Base-by-base conservation (phyloP, 306 rosid genomes). In the Macrotyloma uniflorum region DNA sequence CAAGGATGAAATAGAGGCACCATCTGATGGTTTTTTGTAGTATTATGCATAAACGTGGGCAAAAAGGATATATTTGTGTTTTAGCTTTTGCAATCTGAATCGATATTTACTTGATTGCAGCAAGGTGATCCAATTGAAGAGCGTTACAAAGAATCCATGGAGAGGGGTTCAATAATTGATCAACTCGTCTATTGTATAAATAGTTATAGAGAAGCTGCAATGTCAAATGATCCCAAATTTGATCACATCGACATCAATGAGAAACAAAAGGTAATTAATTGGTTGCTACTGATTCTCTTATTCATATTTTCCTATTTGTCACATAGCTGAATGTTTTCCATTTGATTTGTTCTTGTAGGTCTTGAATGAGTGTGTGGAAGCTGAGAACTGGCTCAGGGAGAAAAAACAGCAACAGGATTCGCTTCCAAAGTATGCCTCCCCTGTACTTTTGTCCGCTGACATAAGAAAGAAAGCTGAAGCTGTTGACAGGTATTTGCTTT, bases 71-170 rank as follows among this genome's bases (percentile, higher is more conserved):
- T 33, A 10, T 74, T 4, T 5, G 0, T 63, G 80, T 19, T 79
- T 64, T 75, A 15, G 65, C 14, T 75, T 67, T 80, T 67, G 51
- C 67, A 67, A 26, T 53, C 58, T 64, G 55, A 38, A 30, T 74
- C 33, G 51, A 32, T 23, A 36, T 71, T 5, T 68, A 20, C 73
- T 16, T 36, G 38, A 62, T 74, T 80, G 85, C 96, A 95, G 98
- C 98, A 89, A 95, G 98, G 98, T 62, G 91, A 89, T 70, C 96
- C 98, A 10, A 81, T 95, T 74, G 98, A 92, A 78, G 91, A 83
- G 85, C 93, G 98, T 8, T 86, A 72, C 83, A 92, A 80, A 83
- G 98, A 95, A 78, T 50, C 62, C 77, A 69, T 23, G 8, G 95
- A 92, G 66, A 89, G 97, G 82, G 98, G 89, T 45, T 1, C 88